phyloP scores from a whole-genome alignment of 2,329 filamentous ascomycete species.

The Nemania sp. region DNA sequence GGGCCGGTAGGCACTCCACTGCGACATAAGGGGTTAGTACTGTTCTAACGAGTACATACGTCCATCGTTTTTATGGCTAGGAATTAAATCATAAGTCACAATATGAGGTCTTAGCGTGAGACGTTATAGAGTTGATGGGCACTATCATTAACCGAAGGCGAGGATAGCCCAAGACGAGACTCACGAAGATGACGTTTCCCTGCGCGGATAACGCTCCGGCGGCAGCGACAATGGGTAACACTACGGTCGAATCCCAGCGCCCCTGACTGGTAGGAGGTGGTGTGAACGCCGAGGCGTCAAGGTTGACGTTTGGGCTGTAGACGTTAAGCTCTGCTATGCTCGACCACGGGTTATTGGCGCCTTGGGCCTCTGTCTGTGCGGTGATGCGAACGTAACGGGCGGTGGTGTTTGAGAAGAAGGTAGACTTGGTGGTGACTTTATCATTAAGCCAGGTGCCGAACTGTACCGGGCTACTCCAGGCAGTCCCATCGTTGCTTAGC shows the following conservation, averaged over 20 bases:
- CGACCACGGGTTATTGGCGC: slow-evolving; percentile 46
- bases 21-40: slow-evolving; percentile 12
- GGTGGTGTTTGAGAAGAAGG: slow-evolving; percentile 50
- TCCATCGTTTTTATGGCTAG: neutral
- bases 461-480: slow-evolving; percentile 47
- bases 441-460: slow-evolving; percentile 50
- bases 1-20: slow-evolving; percentile 45
- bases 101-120: too few relatives aligned
- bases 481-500: slow-evolving; percentile 47
- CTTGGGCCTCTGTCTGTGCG: slow-evolving; percentile 48
- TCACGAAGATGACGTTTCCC: slow-evolving; percentile 44
- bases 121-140: neutral
- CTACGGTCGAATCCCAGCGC: slow-evolving; percentile 52
- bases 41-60: too few relatives aligned
- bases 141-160: neutral
- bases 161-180: neutral
- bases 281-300: slow-evolving; percentile 34
- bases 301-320: slow-evolving; percentile 44
- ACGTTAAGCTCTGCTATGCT: slow-evolving; percentile 52
- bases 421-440: slow-evolving; percentile 48
- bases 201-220: slow-evolving; percentile 48
- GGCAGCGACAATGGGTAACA: slow-evolving; percentile 54
- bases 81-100: too few relatives aligned
- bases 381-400: slow-evolving; percentile 50
- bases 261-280: slow-evolving; percentile 45